phyloP scores from a whole-genome alignment of 805 yeast genomes.

The Schwanniomyces occidentalis region DNA sequence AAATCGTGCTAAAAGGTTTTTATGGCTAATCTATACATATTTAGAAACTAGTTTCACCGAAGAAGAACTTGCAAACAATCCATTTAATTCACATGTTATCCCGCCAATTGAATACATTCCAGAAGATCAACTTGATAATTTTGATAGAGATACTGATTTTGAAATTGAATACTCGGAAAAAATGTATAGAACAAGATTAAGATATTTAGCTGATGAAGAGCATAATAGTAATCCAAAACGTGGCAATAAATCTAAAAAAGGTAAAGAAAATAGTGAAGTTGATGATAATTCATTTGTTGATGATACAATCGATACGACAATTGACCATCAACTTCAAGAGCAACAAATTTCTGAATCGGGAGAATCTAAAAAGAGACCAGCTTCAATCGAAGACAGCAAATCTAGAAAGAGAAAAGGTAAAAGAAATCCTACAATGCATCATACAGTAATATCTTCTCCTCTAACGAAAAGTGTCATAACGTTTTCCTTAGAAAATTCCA shows the following conservation, averaged over 20 bases:
- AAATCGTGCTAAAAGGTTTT: constrained; percentile 67
- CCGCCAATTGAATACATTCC: constrained; percentile 38
- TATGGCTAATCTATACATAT: constrained; percentile 83
- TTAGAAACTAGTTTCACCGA: constrained; percentile 67
- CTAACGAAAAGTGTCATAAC: constrained; percentile 10
- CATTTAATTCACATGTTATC: constrained; percentile 49
- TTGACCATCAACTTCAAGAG: constrained; percentile 2
- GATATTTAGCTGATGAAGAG: constrained; percentile 41
- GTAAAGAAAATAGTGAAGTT: constrained; percentile 13
- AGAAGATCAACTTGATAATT: constrained; percentile 24
- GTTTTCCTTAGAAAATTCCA: constrained; percentile 3
- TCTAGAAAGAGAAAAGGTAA: constrained; percentile 10
- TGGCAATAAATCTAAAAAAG: constrained; percentile 30
- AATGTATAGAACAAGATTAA: constrained; percentile 46
- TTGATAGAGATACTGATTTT: constrained; percentile 48
- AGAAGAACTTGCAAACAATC: constrained; percentile 52
- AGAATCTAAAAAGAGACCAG: constrained; percentile 5
- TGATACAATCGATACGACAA: constrained; percentile 3
- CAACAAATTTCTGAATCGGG: not conserved
- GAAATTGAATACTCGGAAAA: constrained; percentile 49
- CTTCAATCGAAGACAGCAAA: constrained; percentile 6
- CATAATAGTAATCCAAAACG: constrained; percentile 32
- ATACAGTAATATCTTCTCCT: constrained; percentile 15
- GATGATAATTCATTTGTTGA: constrained; percentile 5
- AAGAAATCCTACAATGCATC: constrained; percentile 10